Conservation (phyloP, 208 protist species). For the Leishmania guyanensis region DNA sequence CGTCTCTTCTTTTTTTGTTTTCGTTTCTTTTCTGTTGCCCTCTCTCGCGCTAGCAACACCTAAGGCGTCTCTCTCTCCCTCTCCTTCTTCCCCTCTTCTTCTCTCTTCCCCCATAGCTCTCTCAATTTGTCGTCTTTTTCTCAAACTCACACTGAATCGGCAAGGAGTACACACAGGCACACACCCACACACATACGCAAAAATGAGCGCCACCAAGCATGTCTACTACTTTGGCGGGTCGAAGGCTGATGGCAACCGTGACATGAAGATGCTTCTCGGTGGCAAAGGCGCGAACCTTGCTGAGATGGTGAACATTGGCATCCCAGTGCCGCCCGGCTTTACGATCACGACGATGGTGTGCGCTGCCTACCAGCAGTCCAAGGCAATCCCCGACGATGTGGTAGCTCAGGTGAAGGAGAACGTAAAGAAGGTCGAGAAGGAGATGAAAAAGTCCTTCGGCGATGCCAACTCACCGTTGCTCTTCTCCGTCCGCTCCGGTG, state of each 20-base stretch:
- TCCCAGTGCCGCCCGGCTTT: slow-evolving; percentile 94
- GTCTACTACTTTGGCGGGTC: slow-evolving; percentile 84
- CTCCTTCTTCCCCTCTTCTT: slow-evolving; percentile 5
- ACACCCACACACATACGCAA: slow-evolving; percentile 1
- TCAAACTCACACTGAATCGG: neutral
- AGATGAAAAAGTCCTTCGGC: slow-evolving; percentile 88
- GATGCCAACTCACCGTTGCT: slow-evolving; percentile 85
- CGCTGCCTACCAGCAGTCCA: slow-evolving; percentile 66
- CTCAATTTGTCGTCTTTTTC: neutral
- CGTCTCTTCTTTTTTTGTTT: slow-evolving; percentile 4
- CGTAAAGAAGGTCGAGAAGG: slow-evolving; percentile 79
- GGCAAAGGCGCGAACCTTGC: slow-evolving; percentile 94
- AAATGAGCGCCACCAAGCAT: slow-evolving; percentile 59
- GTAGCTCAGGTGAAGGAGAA: slow-evolving; percentile 66
- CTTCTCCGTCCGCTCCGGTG: slow-evolving; percentile 94
- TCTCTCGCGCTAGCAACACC: neutral
- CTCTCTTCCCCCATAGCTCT: neutral
- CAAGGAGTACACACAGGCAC: neutral
- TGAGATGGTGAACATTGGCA: slow-evolving; percentile 93
- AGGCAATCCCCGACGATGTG: slow-evolving; percentile 62
- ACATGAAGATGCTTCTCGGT: slow-evolving; percentile 93
- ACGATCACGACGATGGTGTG: slow-evolving; percentile 94
- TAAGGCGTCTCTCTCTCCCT: neutral
- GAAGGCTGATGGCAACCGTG: slow-evolving; percentile 80
- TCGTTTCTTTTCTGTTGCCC: neutral